Base-by-base conservation (phyloP, 1,284 basidiomycete species). In the Laetiporus sulphureus region DNA sequence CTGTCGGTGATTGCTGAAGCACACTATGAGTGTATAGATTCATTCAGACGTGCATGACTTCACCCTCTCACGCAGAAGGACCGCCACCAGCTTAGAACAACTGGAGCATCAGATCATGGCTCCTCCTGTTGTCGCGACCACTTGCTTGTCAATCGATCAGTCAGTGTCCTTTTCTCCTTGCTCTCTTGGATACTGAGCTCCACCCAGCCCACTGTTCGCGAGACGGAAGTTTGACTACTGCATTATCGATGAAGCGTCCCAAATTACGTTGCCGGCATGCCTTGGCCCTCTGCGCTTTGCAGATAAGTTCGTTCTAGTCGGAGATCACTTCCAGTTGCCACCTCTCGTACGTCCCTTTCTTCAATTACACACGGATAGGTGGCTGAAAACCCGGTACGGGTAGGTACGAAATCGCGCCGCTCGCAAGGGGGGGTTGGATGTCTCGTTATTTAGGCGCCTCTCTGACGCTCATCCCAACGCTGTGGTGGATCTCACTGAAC, bases 181-280 rank as follows among this genome's bases (percentile, higher is more conserved):
- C 2, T 11, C 7, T 2, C 36, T 30, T 21, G n/a, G n/a, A 24
- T 5, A 29, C 27, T 21, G 22, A 19, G 31, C 20, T 23, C 8
- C n/a, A 24, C 33, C 2, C 51, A 94, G 91, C 55, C 80, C 91
- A 0, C 57, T 97, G 4, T 98, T 99, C 63, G 75, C 77, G 31
- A 76, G 86, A 18, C 74, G 91, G 5, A 77, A 69, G 7, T 99
- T 99, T 56, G 94, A 99, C 61, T 95, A 94, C 57, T 99, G 95
- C 65, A 97, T 99, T 45, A 85, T 99, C 11, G 96, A 99, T 53
- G 96, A 99, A 60, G 96, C 95, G 0, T 97, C 94, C 0, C 96
- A 99, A 61, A 94, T 99, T 49, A 97, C 95, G 0, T 64, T 99
- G 2, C 96, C 96, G 0, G 94, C 93, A 0, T 97, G 92, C 57